phyloP scores from a whole-genome alignment of 192 early-diverging fungal species.

The Backusella parvicylindrica region DNA sequence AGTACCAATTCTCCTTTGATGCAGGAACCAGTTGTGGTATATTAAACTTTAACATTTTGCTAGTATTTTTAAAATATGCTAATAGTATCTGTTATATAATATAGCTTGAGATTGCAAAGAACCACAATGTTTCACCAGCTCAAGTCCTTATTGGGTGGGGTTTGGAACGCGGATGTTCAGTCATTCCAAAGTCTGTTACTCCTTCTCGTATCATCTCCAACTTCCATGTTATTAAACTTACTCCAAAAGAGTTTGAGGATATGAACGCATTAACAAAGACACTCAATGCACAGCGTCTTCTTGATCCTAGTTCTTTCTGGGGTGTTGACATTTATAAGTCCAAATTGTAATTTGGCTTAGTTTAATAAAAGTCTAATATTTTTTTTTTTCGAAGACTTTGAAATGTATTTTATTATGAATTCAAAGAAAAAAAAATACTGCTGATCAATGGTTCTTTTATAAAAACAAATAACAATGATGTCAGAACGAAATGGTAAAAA shows the following conservation, averaged over 20 bases:
- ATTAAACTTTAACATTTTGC: neutral
- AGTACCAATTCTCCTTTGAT: conserved; percentile 21
- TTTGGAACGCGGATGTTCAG: conserved; percentile 65
- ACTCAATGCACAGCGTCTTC: neutral
- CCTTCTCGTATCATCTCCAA: conserved; percentile 31
- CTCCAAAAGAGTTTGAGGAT: neutral
- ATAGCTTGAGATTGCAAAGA: conserved; percentile 56
- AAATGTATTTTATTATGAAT: neutral
- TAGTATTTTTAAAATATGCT: neutral
- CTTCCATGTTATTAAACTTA: conserved; percentile 16
- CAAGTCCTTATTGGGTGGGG: conserved; percentile 82
- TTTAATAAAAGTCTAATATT: neutral
- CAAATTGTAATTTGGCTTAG: neutral
- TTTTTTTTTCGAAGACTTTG: no score
- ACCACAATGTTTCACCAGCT: conserved; percentile 61
- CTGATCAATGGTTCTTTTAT: no score
- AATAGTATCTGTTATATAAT: neutral
- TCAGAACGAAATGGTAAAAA: no score
- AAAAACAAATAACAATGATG: no score
- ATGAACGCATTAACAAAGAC: neutral
- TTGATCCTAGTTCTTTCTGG: neutral
- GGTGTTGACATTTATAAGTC: neutral
- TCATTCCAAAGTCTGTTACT: conserved; percentile 83
- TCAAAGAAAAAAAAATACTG: neutral
- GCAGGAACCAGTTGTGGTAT: conserved; percentile 24